These are phyloP conservation scores for Hymenoscyphus scutula DNA, from an alignment of 2,329 filamentous ascomycete genomes.

Conservation along the genomic window DNA sequence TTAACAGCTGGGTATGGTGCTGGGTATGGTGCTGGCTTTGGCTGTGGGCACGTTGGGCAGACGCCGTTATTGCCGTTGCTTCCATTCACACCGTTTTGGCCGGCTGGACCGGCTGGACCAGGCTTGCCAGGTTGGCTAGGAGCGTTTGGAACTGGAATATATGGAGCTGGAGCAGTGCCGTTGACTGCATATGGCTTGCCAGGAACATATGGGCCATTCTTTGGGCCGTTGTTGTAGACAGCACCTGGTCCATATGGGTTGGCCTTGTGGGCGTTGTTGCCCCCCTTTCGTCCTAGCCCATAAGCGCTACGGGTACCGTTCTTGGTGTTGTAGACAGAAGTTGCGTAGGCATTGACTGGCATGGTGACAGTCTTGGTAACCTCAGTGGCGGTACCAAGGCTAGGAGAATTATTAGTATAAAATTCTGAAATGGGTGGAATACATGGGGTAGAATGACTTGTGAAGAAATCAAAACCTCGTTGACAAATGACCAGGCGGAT, in stretches of 20 bases:
- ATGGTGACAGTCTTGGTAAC: not conserved
- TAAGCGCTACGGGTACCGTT: too few species aligned
- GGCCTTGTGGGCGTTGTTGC: not conserved
- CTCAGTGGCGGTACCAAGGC: not conserved
- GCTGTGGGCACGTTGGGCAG: not conserved
- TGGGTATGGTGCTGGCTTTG: too few species aligned
- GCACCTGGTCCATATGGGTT: not conserved
- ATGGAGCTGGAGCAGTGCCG: not conserved
- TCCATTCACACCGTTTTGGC: not conserved
- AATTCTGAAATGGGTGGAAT: not conserved
- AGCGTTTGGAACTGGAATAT: not conserved
- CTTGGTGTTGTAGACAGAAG: not conserved
- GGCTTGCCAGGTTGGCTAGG: not conserved
- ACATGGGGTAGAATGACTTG: not conserved
- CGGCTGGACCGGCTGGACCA: not conserved
- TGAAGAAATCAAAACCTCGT: too few species aligned
- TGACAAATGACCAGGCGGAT: too few species aligned
- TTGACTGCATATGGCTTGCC: too few species aligned
- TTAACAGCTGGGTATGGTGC: constrained; percentile 4
- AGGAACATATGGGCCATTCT: not conserved
- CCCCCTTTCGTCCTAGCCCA: too few species aligned
- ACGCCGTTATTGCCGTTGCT: not conserved
- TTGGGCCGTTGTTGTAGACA: not conserved
- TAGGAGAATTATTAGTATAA: not conserved
- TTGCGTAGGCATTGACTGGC: not conserved